Percentiles rank a stretch among this genome's conserved stretches.
Evolutionary conservation across 2,329 filamentous ascomycete species (phyloP).

Genomic region (Sclerotinia subarctica): DNA sequence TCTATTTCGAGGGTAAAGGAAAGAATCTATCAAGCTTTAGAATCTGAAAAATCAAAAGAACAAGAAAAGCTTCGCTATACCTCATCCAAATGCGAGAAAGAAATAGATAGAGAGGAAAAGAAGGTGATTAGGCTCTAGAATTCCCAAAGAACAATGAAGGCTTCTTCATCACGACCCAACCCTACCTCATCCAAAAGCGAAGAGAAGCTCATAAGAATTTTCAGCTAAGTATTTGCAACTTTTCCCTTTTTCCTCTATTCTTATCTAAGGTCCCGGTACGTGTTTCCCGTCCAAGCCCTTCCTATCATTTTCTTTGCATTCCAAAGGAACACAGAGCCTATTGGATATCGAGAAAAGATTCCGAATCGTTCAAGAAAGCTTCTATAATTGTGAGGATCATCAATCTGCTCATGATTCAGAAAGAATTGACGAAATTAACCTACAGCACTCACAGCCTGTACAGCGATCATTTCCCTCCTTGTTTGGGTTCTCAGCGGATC

Average conservation of each 20-base stretch:
- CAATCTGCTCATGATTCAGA: not conserved
- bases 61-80: not conserved
- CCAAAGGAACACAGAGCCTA: not conserved
- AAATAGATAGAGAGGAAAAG: not conserved
- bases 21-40: not conserved
- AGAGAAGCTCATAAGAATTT: not conserved
- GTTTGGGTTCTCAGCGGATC: not conserved
- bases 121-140: not conserved
- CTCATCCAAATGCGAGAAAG: not conserved
- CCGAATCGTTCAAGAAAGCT: not conserved
- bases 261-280: not conserved
- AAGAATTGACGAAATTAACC: not conserved
- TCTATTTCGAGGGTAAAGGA: slow-evolving; percentile 6
- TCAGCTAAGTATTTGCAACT: not conserved
- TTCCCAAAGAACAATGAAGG: not conserved
- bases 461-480: not conserved
- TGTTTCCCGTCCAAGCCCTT: not conserved
- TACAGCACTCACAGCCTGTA: not conserved
- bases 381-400: not conserved
- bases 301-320: not conserved
- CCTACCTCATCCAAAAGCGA: slow-evolving; percentile 1
- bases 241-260: not conserved
- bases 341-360: not conserved
- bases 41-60: not conserved
- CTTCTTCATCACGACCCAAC: not conserved